phyloP scores from a whole-genome alignment of 1,139 yeast species.

The Yamadazyma triangularis region DNA sequence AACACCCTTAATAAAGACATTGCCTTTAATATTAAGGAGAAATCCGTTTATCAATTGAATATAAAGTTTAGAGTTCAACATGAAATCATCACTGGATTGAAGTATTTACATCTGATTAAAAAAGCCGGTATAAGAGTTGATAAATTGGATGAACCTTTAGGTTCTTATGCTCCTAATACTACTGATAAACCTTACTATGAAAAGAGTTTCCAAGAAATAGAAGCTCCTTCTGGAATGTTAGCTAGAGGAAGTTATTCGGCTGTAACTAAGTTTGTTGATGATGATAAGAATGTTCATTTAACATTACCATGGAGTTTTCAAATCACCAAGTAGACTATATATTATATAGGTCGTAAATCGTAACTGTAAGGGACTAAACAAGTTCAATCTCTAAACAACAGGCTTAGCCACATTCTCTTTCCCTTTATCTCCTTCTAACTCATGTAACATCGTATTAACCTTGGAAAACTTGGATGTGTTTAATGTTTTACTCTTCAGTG shows the following conservation, averaged over 20 bases:
- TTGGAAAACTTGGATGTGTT: too few species aligned
- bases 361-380: too few species aligned
- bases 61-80: slow-evolving; percentile 84
- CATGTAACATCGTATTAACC: too few species aligned
- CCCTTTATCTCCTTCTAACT: too few species aligned
- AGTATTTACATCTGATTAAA: slow-evolving; percentile 79
- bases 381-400: too few species aligned
- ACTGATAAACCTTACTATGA: slow-evolving; percentile 76
- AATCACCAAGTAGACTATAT: slow-evolving; percentile 49
- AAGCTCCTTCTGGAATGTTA: slow-evolving; percentile 86
- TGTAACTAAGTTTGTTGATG: slow-evolving; percentile 78
- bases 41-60: slow-evolving; percentile 65
- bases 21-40: slow-evolving; percentile 73
- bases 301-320: slow-evolving; percentile 83
- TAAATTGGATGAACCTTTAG: slow-evolving; percentile 82
- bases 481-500: slow-evolving; percentile 1
- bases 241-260: slow-evolving; percentile 88
- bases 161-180: slow-evolving; percentile 91
- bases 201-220: slow-evolving; percentile 74
- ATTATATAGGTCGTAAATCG: too few species aligned
- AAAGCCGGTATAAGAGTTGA: slow-evolving; percentile 87
- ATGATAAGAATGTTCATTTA: slow-evolving; percentile 74
- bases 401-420: too few species aligned
- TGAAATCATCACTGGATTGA: slow-evolving; percentile 86
- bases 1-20: slow-evolving; percentile 48